Base-by-base conservation (phyloP, 352 stramenopile genomes). In the Phytophthora capsici region DNA sequence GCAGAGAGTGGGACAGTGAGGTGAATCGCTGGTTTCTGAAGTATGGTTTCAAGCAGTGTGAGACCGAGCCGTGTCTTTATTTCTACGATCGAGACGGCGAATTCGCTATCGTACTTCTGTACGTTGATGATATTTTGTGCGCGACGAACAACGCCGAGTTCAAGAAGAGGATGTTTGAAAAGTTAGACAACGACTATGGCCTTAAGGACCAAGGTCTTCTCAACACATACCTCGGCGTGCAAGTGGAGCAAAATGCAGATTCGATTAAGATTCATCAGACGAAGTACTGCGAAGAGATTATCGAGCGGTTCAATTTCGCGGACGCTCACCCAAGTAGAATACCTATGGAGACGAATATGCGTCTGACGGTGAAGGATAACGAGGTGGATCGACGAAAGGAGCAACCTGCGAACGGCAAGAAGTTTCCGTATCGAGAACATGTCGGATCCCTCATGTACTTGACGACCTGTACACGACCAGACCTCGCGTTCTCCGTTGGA, bases 1-100 rank as follows among this genome's bases (percentile, higher is more conserved):
- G 53, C 3, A 20, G 43, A 22, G 53, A 61, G 32, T 48, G 30
- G 53, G 53, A 45, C 16, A 43, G 12, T 2, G 40, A 60, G 19
- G 8, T 60, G 7, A 43, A 51, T 32, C 13, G 16, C 3, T 60
- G 40, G 26, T 25, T 60, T 2, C 2, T 36, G 5, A n/a, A 50
- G 6, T 10, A 23, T 22, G 28, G 25, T 3, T 60, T 51, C 48
- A 8, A 51, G 4, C 25, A 13, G 26, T 52, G 25, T 28, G 25
- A 28, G 25, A 28, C 25, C 25, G 25, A 28, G n/a, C n/a, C n/a
- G n/a, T n/a, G n/a, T n/a, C n/a, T n/a, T n/a, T n/a, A n/a, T n/a
- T n/a, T n/a, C n/a, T n/a, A n/a, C n/a, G n/a, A n/a, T n/a, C n/a
- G n/a, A n/a, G n/a, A n/a, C n/a, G n/a, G n/a, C n/a, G n/a, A n/a